Evolutionary conservation across 2,329 filamentous ascomycete genomes (phyloP).

Genomic region (Epichloe bromicola): DNA sequence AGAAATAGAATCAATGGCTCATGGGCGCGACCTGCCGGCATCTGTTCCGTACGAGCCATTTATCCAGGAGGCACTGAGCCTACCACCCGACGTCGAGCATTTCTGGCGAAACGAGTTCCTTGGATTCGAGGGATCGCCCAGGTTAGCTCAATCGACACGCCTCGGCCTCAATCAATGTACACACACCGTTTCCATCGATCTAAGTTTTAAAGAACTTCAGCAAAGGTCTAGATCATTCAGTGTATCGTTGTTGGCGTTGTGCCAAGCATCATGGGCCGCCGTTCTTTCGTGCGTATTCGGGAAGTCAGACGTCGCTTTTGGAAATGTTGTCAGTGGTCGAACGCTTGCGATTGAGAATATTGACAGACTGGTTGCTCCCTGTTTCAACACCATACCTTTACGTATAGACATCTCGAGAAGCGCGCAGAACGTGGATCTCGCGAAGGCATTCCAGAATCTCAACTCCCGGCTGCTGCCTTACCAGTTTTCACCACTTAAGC

Average conservation of each 20-base stretch:
- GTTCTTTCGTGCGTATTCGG: conserved; percentile 44
- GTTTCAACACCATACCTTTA: conserved; percentile 79
- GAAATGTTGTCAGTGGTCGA: conserved; percentile 72
- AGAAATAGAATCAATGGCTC: conserved; percentile 53
- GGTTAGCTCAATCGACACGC: conserved; percentile 13
- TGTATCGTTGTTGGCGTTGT: conserved; percentile 50
- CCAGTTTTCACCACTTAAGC: conserved; percentile 64
- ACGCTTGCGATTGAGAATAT: conserved; percentile 52
- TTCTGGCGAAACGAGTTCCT: conserved; percentile 55
- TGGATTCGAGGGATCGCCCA: conserved; percentile 27
- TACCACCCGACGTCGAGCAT: conserved; percentile 34
- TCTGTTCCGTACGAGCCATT: conserved; percentile 50
- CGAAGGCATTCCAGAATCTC: conserved; percentile 45
- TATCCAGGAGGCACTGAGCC: conserved; percentile 41
- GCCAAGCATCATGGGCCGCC: conserved; percentile 62
- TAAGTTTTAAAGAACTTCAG: conserved; percentile 33
- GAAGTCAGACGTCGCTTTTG: conserved; percentile 64
- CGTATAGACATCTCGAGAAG: conserved; percentile 39
- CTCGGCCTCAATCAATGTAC: conserved; percentile 16
- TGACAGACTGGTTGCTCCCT: conserved; percentile 68
- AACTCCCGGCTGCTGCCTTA: conserved; percentile 51
- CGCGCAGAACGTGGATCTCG: conserved; percentile 40
- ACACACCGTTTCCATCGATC: conserved; percentile 16
- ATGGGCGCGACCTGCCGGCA: conserved; percentile 30
- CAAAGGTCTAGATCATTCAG: conserved; percentile 37